Percentiles rank a stretch among this genome's conserved stretches.
phyloP scores from a whole-genome alignment of 495 filamentous ascomycete species.

The Daldinia decipiens region DNA sequence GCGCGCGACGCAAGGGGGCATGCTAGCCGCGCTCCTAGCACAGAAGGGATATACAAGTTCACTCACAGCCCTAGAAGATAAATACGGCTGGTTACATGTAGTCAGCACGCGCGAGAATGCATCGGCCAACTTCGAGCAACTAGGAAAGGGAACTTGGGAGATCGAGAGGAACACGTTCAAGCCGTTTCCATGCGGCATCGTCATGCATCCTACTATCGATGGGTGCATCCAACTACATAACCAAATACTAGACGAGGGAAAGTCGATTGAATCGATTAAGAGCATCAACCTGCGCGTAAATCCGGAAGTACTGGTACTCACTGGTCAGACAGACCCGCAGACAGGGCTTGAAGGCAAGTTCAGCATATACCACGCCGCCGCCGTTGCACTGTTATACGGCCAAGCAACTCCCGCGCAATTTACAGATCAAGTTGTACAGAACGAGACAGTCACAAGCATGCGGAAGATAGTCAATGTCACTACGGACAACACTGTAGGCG shows the following conservation, averaged over 20 bases:
- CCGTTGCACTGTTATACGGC: conserved; percentile 60
- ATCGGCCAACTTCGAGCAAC: conserved; percentile 49
- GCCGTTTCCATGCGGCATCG: conserved; percentile 67
- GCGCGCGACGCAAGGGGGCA: conserved; percentile 61
- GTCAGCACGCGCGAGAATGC: conserved; percentile 53
- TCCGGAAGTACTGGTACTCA: conserved; percentile 64
- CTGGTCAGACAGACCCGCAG: conserved; percentile 60
- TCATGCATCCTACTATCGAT: conserved; percentile 66
- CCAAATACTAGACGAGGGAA: conserved; percentile 45
- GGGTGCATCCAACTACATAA: conserved; percentile 58
- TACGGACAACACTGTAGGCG: conserved; percentile 50
- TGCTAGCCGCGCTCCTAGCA: conserved; percentile 62
- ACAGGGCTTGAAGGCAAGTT: conserved; percentile 66
- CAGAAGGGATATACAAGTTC: conserved; percentile 60
- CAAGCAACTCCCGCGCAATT: conserved; percentile 62
- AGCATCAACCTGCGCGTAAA: conserved; percentile 56
- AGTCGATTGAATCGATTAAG: conserved; percentile 46
- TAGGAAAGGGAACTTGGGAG: conserved; percentile 56
- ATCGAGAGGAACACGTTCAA: conserved; percentile 65
- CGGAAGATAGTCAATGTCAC: conserved; percentile 56
- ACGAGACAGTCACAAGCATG: conserved; percentile 51
- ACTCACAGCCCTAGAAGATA: conserved; percentile 59
- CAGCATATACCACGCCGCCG: conserved; percentile 63
- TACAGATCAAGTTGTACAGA: conserved; percentile 56
- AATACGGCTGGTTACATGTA: conserved; percentile 65